Base-by-base conservation (phyloP, 805 yeast species). In the Jamesozyma jinghongensis region DNA sequence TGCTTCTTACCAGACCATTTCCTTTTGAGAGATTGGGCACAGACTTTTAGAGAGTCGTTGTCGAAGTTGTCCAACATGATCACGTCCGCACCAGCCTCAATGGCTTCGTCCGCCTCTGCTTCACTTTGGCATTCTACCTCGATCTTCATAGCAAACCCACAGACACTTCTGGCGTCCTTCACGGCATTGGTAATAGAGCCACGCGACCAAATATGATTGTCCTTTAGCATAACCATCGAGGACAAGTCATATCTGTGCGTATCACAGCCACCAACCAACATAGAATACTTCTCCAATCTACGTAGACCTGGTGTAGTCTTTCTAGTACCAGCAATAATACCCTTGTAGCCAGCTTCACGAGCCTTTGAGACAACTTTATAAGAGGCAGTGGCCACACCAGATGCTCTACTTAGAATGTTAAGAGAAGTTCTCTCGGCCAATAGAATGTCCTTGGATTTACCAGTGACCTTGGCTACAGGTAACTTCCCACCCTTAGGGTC, bases 231-330 rank as follows among this genome's bases (percentile, higher is more conserved):
- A 2, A 90, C 88, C 97, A 88, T 88, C 2, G 92, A 75, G 34
- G 92, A 80, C 42, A 88, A 73, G 58, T 90, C 97, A 57, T 85
- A 85, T 48, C 97, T 71, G 61, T 88, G 97, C 41, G 92, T 74
- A 57, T 88, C 97, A 41, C 85, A 83, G 3, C 97, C 97, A 26
- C 97, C 97, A 8, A 88, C 94, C 26, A 85, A 66, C 97, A 88
- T 90, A 19, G 95, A 81, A 63, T 88, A 88, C 60, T 88, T 88
- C 58, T 88, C 97, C 43, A 90, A 65, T 33, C 80, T 68, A 54
- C 97, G 75, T 47, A 88, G 72, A 0, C 97, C 97, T 0, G 97
- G 97, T 0, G 97, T 90, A n/a, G 97, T 90, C 64, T 88, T 88
- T 57, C 97, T 75, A 1, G 97, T 88, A 5, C 97, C 97, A 0